phyloP scores from a whole-genome alignment of 1,284 basidiomycete species.

The Ceratobasidium theobromae region DNA sequence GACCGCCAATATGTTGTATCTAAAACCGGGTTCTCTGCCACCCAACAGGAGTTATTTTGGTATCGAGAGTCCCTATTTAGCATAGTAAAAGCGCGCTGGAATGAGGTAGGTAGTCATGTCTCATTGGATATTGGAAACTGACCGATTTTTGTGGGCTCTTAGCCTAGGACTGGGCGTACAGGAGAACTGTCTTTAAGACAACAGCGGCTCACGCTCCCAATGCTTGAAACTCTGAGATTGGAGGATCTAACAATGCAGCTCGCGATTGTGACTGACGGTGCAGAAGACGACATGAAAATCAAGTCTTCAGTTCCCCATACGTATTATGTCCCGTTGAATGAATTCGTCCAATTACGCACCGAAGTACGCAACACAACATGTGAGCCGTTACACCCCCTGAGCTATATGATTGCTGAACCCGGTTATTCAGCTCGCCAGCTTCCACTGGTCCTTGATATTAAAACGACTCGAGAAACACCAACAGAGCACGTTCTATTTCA shows the following conservation, averaged over 20 bases:
- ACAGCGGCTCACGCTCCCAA: conserved; percentile 70
- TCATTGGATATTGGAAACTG: not conserved
- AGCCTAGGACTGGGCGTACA: conserved; percentile 73
- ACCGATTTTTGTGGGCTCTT: conserved; percentile 29
- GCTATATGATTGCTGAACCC: not conserved
- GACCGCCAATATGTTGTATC: conserved; percentile 91
- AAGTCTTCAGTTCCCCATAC: not conserved
- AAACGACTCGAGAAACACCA: conserved; percentile 7
- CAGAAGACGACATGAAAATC: not conserved
- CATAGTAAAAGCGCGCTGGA: conserved; percentile 71
- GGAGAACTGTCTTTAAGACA: conserved; percentile 76
- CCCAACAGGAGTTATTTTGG: conserved; percentile 86
- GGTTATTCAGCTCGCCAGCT: not conserved
- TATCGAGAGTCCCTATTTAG: conserved; percentile 84
- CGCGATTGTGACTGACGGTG: conserved; percentile 1
- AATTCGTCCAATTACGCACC: conserved; percentile 4
- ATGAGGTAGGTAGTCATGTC: conserved; percentile 60
- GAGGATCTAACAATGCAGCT: conserved; percentile 21
- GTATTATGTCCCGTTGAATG: conserved; percentile 23
- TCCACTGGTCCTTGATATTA: conserved; percentile 11
- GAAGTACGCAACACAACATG: not conserved
- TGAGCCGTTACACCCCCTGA: not conserved
- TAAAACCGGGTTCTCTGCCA: conserved; percentile 62
- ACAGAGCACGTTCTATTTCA: conserved; percentile 23
- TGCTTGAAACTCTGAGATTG: conserved; percentile 63